phyloP scores from a whole-genome alignment of 169 alveolate species.

The Toxoplasma gondii region DNA sequence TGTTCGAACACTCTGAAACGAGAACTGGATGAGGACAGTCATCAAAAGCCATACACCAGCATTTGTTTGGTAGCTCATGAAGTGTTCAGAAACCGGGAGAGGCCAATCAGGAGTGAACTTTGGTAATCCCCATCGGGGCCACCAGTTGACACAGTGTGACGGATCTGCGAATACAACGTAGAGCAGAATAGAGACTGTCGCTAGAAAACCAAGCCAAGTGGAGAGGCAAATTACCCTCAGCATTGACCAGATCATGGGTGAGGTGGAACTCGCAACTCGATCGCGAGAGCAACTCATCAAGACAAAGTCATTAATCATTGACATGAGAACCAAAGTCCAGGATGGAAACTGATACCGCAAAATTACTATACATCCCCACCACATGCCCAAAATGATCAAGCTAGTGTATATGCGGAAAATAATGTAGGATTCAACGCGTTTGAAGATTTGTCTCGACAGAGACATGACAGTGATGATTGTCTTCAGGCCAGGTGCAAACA shows the following conservation, averaged over 20 bases:
- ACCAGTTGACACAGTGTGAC: constrained; percentile 55
- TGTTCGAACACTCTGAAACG: constrained; percentile 66
- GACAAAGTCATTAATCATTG: constrained; percentile 70
- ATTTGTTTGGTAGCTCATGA: constrained; percentile 54
- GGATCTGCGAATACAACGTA: constrained; percentile 62
- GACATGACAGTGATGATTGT: constrained; percentile 85
- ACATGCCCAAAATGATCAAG: constrained; percentile 69
- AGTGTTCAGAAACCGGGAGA: neutral
- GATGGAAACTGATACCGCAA: constrained; percentile 62
- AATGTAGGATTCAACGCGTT: constrained; percentile 84
- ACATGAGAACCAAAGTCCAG: constrained; percentile 65
- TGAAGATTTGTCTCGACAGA: constrained; percentile 85
- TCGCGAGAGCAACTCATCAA: constrained; percentile 71
- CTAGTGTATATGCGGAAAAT: constrained; percentile 73
- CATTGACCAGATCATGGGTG: constrained; percentile 71
- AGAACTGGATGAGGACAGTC: constrained; percentile 60
- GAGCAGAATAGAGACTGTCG: constrained; percentile 55
- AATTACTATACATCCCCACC: constrained; percentile 71
- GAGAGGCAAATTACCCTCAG: constrained; percentile 50
- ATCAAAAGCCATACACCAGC: constrained; percentile 65
- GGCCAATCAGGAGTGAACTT: constrained; percentile 10
- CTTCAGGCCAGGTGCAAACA: constrained; percentile 88
- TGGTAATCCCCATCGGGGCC: constrained; percentile 48
- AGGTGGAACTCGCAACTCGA: constrained; percentile 61
- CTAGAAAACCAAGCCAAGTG: constrained; percentile 52